Conservation (phyloP, 345 rosid species). For the Turritis glabra region DNA sequence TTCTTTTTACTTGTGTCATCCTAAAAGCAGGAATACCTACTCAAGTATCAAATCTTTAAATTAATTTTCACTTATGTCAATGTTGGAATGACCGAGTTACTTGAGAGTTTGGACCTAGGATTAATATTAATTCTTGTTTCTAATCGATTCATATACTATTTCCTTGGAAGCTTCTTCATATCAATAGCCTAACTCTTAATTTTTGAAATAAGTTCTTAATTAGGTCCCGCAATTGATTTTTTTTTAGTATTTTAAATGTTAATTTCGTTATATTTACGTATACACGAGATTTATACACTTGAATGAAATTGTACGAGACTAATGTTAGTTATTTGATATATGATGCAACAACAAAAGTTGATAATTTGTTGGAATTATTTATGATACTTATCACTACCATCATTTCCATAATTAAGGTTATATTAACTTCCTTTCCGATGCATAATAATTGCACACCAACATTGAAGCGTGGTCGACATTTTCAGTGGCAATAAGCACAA, state of each 20-base stretch:
- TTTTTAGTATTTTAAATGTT: background rate
- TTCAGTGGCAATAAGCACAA: conserved; percentile 28
- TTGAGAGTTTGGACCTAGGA: background rate
- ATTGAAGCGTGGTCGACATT: conserved; percentile 31
- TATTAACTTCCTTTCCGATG: background rate
- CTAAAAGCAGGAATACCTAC: background rate
- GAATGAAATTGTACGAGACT: background rate
- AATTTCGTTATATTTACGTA: background rate
- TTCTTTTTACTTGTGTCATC: background rate
- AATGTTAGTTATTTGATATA: background rate
- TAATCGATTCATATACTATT: background rate
- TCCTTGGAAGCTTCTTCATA: background rate
- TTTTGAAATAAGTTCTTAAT: background rate
- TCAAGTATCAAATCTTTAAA: background rate
- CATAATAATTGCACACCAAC: conserved; percentile 19
- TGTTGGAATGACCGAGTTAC: background rate
- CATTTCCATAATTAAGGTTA: conserved; percentile 9
- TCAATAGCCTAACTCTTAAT: background rate
- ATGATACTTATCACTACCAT: conserved; percentile 8
- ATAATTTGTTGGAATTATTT: background rate
- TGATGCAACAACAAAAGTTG: conserved; percentile 10
- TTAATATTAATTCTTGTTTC: background rate
- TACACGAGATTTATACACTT: background rate
- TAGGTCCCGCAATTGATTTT: too few relatives aligned
- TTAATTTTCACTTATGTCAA: background rate